A percentile compares a stretch with the other conserved stretches of the same genome.
These are phyloP conservation scores for Cokeromyces recurvatus DNA, from an alignment of 371 early-diverging fungal genomes.

Conservation along the genomic window DNA sequence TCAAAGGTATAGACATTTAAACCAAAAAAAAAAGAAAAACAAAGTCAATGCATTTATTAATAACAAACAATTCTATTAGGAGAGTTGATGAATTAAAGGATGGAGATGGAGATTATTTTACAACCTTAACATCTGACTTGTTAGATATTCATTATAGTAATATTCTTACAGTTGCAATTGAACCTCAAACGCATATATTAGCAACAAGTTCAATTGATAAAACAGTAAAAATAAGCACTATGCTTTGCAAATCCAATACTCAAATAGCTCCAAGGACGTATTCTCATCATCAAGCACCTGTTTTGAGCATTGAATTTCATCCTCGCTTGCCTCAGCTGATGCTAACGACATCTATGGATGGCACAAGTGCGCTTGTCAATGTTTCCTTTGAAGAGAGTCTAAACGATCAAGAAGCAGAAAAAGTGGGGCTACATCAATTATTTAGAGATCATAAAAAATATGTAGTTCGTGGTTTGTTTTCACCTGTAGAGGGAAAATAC, in stretches of 20 bases:
- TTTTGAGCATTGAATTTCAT: slow-evolving; percentile 64
- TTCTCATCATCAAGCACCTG: slow-evolving; percentile 56
- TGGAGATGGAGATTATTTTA: slow-evolving; percentile 31
- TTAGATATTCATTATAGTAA: slow-evolving; percentile 46
- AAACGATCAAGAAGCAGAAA: slow-evolving; percentile 12
- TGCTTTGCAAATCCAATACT: slow-evolving; percentile 22
- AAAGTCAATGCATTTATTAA: no score
- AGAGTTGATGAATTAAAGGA: slow-evolving; percentile 15
- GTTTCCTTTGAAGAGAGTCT: slow-evolving; percentile 33
- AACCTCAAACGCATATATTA: slow-evolving; percentile 32
- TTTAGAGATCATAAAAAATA: slow-evolving; percentile 70
- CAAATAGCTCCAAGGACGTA: slow-evolving; percentile 29
- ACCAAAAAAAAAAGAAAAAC: neutral
- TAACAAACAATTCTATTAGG: no score
- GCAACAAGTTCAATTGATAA: slow-evolving; percentile 64
- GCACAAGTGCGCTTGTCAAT: slow-evolving; percentile 56
- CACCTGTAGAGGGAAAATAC: slow-evolving; percentile 45
- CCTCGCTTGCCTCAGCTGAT: slow-evolving; percentile 51
- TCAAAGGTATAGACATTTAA: slow-evolving; percentile 32
- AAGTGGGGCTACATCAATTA: slow-evolving; percentile 34
- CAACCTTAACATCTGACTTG: slow-evolving; percentile 12
- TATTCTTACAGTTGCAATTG: slow-evolving; percentile 45
- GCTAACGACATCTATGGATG: slow-evolving; percentile 73
- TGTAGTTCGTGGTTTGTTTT: slow-evolving; percentile 61
- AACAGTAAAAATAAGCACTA: slow-evolving; percentile 51